Base-by-base conservation (phyloP, 202 grass and related monocot species). In the Bolboschoenoplectus hybrid region DNA sequence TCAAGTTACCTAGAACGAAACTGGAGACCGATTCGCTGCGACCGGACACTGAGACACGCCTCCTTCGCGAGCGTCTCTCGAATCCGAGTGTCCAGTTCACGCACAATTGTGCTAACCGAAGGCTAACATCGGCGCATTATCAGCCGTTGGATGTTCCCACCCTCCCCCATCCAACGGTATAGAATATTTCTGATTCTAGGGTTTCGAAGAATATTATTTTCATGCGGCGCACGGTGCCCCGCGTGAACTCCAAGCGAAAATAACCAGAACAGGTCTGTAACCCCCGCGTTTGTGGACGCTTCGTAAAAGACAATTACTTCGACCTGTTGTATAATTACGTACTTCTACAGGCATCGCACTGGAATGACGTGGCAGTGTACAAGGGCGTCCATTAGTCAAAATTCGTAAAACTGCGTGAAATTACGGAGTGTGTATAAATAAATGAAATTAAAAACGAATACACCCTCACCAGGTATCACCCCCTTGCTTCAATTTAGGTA, bases 391-490 rank as follows among this genome's bases (percentile, higher is more conserved):
- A 9, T 58, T 52, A 19, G 5, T 5, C 7, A 44, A 41, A 16
- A 8, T 32, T 8, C 0, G 58, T 65, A 82, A 8, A 65, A 16
- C 7, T 16, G 4, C 43, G 81, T 66, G 17, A 51, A 9, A 4
- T 67, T 51, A 2, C 8, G 43, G 43, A 2, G 65, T 84, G 19
- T 2, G 0, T 43, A 20, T 0, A 70, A 44, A 55, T 6, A 0
- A 71, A 41, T 0, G 20, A 39, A 52, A 8, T 70, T 1, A n/a
- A 60, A 61, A 19, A 80, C 7, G 53, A 84, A 84, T 71, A 19
- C 44, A 4, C 82, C 82, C 26, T 68, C 82, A 84, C 82, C 82
- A 71, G 82, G 20, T 84, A 69, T 6, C 64, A 56, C 82, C 81
- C 81, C 66, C 34, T 50, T 3, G 78, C 35, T 41, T 40, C 63